Base-by-base conservation (phyloP, 192 early-diverging fungal genomes). In the Backusella circina region DNA sequence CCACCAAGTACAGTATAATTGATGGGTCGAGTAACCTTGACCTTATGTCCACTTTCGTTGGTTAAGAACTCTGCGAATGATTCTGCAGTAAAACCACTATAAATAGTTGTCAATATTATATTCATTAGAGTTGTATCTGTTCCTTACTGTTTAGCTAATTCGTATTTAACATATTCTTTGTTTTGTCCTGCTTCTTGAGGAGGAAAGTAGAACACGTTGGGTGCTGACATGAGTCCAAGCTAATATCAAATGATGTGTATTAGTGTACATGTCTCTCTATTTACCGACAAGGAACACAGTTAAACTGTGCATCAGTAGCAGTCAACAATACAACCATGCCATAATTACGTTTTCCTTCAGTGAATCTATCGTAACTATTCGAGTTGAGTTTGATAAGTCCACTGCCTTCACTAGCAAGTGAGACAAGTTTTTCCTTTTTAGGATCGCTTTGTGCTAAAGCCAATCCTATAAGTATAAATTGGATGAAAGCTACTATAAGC, bases 231-330 rank as follows among this genome's bases (percentile, higher is more conserved):
- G 4, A 90, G 44, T 33, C 85, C 71, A 35, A 87, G 79, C 87
- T 91, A 73, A 71, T 67, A 79, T 23, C n/a, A n/a, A n/a, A n/a
- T n/a, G n/a, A 28, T 21, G 4, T 38, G 12, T 37, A 37, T 37
- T 5, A 37, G 36, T 32, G 38, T n/a, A 9, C 1, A 57, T n/a
- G n/a, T n/a, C n/a, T n/a, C n/a, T n/a, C 1, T 50, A 67, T 73
- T 72, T 87, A 93, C 94, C 81, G 87, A 88, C 94, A 95, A 23
- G 92, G 92, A n/a, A 69, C 72, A 75, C 94, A 95, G 26, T 88
- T 78, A 77, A 90, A 87, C 69, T 88, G 84, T 3, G 84, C 74
- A 10, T 84, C 84, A 15, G 90, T 70, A 7, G 94, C 91, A 31
- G 94, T 94, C 33, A 95, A 79, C 26, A 92, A 74, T 16, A 91